These are phyloP conservation scores for Globisporangium apiculatum DNA, from an alignment of 352 stramenopile genomes.

Conservation along the genomic window DNA sequence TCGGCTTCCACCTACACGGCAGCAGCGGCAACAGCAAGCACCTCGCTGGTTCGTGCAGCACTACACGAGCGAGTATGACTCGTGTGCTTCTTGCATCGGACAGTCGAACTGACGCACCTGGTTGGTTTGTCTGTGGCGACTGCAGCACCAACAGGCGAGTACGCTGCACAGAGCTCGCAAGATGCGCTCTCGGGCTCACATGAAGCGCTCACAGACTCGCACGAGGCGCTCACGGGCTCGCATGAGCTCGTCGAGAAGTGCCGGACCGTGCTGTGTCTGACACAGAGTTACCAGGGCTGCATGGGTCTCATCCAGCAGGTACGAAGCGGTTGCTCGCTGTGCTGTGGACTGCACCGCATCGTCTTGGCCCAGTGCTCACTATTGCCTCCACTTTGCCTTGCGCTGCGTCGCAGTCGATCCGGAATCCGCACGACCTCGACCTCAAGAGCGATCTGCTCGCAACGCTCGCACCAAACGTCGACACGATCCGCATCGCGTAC, in stretches of 20 bases:
- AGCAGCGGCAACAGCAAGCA: constrained; percentile 23
- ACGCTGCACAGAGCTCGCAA: constrained; percentile 12
- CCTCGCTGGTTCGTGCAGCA: constrained; percentile 20
- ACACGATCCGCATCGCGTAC: constrained; percentile 27
- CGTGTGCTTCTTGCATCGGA: no score
- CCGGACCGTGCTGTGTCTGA: constrained; percentile 20
- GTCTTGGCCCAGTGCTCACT: not conserved
- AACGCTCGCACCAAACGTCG: constrained; percentile 34
- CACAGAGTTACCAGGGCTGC: constrained; percentile 42
- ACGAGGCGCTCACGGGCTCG: constrained; percentile 30
- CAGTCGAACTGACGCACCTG: not conserved
- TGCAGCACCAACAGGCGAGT: constrained; percentile 5
- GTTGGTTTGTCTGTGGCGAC: not conserved
- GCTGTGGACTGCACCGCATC: no score
- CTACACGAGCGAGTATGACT: no score
- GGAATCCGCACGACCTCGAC: constrained; percentile 23
- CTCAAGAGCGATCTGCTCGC: constrained; percentile 29
- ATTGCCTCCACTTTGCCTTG: not conserved
- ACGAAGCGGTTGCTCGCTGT: not conserved
- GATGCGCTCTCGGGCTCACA: constrained; percentile 4
- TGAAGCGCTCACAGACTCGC: constrained; percentile 17
- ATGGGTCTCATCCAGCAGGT: constrained; percentile 38
- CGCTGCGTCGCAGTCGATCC: constrained; percentile 21
- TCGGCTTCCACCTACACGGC: constrained; percentile 15
- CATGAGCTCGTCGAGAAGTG: constrained; percentile 30